Conservation (phyloP, 2,329 filamentous ascomycete species). For the Penicillium thymicola region DNA sequence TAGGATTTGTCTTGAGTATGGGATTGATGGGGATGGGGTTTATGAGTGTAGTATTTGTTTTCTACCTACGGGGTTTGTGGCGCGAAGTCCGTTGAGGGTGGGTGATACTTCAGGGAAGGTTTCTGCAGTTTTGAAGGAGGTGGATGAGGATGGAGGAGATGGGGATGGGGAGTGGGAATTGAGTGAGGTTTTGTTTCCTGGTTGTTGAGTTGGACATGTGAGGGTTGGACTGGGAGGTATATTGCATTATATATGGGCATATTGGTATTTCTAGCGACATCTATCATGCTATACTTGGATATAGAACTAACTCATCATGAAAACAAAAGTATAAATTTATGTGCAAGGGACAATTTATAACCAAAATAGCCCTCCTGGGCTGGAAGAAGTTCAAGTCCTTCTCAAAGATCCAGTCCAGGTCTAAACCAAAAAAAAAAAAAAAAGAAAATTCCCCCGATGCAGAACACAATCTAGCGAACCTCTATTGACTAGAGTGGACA, state of each 20-base stretch:
- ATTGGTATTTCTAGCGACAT: background rate
- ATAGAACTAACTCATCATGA: background rate
- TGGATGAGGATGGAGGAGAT: background rate
- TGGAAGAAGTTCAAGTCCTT: background rate
- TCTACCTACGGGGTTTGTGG: slow-evolving; percentile 13
- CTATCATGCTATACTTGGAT: background rate
- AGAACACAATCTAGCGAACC: slow-evolving; percentile 1
- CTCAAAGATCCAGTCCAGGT: background rate
- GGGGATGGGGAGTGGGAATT: background rate
- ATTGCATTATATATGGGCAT: background rate
- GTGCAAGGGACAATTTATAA: slow-evolving; percentile 1
- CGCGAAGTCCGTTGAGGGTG: slow-evolving; percentile 3
- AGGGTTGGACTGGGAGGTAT: background rate
- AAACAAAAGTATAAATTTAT: slow-evolving; percentile 1
- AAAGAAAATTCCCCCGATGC: background rate
- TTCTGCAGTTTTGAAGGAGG: too few relatives aligned
- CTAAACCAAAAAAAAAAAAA: background rate
- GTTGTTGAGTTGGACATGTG: background rate
- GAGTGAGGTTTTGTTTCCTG: background rate
- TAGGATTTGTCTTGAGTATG: slow-evolving; percentile 19
- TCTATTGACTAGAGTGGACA: background rate
- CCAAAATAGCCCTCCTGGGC: background rate
- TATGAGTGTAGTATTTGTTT: slow-evolving; percentile 26
- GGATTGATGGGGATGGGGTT: slow-evolving; percentile 5
- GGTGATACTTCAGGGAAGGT: too few relatives aligned